Evolutionary conservation across 2,329 filamentous ascomycete species (phyloP).

Genomic region (Alternaria sp.): DNA sequence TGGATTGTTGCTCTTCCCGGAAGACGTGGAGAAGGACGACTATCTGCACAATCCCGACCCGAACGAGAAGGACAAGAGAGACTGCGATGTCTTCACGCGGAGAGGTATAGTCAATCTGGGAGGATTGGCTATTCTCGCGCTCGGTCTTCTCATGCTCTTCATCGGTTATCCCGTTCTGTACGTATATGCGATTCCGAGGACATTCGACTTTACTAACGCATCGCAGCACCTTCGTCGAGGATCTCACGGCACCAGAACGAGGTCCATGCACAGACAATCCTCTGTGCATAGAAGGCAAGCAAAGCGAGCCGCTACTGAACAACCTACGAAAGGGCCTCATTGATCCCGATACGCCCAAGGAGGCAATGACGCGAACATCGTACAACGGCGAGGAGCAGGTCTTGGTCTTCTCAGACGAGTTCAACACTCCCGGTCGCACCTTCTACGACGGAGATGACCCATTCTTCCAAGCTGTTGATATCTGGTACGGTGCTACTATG

Average conservation of each 20-base stretch:
- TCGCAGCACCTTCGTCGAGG: conserved; percentile 64
- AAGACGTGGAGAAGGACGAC: conserved; percentile 77
- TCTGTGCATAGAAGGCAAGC: conserved; percentile 58
- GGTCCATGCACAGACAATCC: conserved; percentile 53
- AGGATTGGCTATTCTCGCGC: conserved; percentile 64
- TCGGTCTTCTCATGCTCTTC: conserved; percentile 70
- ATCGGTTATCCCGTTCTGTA: conserved; percentile 75
- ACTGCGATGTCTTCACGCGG: conserved; percentile 70
- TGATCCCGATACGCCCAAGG: conserved; percentile 70
- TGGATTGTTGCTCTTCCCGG: conserved; percentile 70
- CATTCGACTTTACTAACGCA: conserved; percentile 17
- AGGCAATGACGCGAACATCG: conserved; percentile 62
- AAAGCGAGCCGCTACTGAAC: conserved; percentile 59
- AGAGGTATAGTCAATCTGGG: conserved; percentile 70
- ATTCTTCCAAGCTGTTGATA: conserved; percentile 70
- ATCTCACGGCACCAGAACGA: conserved; percentile 44
- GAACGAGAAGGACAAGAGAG: conserved; percentile 65
- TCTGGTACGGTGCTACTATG: conserved; percentile 75
- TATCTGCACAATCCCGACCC: conserved; percentile 74
- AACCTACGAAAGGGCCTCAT: conserved; percentile 68
- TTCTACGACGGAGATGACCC: conserved; percentile 76
- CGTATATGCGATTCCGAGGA: conserved; percentile 39
- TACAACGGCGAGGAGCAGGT: conserved; percentile 67
- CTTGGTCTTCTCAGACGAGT: conserved; percentile 76
- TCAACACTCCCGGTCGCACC: conserved; percentile 69